Evolutionary conservation across 2,329 filamentous ascomycete species (phyloP).

Genomic region (Sclerotinia glacialis): DNA sequence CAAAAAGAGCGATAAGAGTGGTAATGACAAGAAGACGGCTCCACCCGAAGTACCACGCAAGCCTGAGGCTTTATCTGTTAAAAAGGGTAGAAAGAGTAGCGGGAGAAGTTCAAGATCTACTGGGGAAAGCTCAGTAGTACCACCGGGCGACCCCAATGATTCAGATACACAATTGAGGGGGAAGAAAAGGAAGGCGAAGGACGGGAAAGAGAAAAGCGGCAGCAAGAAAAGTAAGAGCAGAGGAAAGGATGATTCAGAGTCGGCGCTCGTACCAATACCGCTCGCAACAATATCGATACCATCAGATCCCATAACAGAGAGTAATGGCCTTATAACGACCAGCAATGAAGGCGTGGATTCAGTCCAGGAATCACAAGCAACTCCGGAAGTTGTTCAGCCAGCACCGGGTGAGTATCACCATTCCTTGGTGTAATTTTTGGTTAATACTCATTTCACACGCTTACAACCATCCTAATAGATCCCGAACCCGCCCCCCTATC

Average conservation of each 20-base stretch:
- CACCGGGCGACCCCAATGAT: not conserved
- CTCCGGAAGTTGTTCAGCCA: not conserved
- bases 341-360: not conserved
- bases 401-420: not conserved
- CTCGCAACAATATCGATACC: not conserved
- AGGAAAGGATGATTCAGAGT: conserved; percentile 19
- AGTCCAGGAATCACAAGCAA: not conserved
- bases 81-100: not conserved
- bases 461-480: not conserved
- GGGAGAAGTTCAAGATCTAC: conserved; percentile 25
- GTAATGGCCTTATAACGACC: not conserved
- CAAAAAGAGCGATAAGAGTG: conserved; percentile 16
- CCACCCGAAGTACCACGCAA: conserved; percentile 10
- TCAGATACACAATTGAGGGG: conserved; percentile 8
- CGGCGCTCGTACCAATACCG: not conserved
- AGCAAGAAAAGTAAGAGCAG: conserved; percentile 23
- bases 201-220: conserved; percentile 24
- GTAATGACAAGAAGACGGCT: conserved; percentile 8
- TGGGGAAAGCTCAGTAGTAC: conserved; percentile 24
- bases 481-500: not conserved
- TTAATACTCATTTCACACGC: not conserved
- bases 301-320: not conserved
- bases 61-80: not conserved
- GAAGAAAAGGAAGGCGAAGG: conserved; percentile 17
- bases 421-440: not conserved